These are phyloP conservation scores for Calamus simplicifolius DNA, from an alignment of 176 grass and related monocot species.

Conservation along the genomic window DNA sequence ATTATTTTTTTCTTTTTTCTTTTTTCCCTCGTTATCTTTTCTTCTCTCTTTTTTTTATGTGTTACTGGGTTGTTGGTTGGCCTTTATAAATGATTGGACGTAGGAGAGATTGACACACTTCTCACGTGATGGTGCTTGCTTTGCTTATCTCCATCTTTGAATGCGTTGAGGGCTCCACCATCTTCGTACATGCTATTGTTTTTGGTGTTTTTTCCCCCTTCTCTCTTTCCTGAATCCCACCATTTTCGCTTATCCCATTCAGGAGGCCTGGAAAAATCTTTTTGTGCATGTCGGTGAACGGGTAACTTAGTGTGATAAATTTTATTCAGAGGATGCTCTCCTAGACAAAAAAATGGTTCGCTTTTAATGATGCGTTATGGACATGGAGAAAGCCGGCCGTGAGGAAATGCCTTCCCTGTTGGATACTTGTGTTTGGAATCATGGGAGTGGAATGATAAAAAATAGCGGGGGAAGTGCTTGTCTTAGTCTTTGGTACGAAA, in stretches of 20 bases:
- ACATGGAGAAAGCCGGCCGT: no score
- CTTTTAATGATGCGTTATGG: no score
- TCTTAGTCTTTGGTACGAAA: neutral
- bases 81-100: no score
- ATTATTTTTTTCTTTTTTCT: no score
- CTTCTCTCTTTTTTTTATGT: no score
- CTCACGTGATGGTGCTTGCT: conserved; percentile 29
- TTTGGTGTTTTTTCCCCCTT: neutral
- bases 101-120: conserved; percentile 6
- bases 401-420: no score
- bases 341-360: no score
- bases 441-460: no score
- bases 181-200: neutral
- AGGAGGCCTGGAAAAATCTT: neutral
- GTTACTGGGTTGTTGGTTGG: neutral
- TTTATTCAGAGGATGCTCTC: no score
- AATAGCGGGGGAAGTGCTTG: neutral
- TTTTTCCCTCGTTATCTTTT: no score
- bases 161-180: neutral
- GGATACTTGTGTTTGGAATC: no score
- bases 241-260: neutral
- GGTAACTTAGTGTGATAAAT: conserved; percentile 1
- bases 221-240: neutral
- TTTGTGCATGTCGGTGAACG: neutral
- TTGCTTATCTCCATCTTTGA: conserved; percentile 13